Evolutionary conservation across 129 eudicot genomes (phyloP), one percentile per base, ranked within the genome.

Genomic region (Tanacetum coccineum): DNA sequence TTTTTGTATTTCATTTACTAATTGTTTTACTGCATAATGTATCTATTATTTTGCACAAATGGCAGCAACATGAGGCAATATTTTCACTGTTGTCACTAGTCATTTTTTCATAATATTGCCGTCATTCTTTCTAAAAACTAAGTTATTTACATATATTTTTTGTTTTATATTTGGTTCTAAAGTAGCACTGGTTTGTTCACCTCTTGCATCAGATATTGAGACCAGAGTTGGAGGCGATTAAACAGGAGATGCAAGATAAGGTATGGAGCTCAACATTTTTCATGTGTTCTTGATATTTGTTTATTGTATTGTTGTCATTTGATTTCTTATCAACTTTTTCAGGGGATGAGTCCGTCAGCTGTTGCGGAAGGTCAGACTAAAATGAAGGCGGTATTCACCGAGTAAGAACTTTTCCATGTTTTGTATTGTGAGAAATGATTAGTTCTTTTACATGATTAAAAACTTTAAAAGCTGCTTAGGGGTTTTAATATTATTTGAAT

Each of bases 321-420:
- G 18, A 56, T 74, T 57, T 50, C 12, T 50, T 15, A 30, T 32
- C n/a, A n/a, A n/a, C 32, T 71, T 59, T 78, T 64, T 44, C 88
- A 94, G 99, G 95, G 80, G 46, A 89, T 89, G 96, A 80, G 87
- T 68, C 99, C 95, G 0, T 53, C 78, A 15, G 99, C 95, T 59
- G 88, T 89, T 5, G 76, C 84, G 55, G 97, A 87, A 76, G 99
- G 99, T 46, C 92, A 84, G 79, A 75, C 55, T 9, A 75, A 62
- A 61, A 89, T 84, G 90, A 68, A 81, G 63, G 74, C 59, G 62
- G 72, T 89, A 52, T 87, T 89, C 70, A 75, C 65, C 40, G 85
- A 89, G 99, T 94, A 89, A 80, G 97, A 70, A 61, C 40, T 72
- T 78, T 55, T 75, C 56, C 64, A 14, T 54, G 56, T 28, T 50